phyloP scores from a whole-genome alignment of 2,329 filamentous ascomycete species.

The Cercospora sp. region DNA sequence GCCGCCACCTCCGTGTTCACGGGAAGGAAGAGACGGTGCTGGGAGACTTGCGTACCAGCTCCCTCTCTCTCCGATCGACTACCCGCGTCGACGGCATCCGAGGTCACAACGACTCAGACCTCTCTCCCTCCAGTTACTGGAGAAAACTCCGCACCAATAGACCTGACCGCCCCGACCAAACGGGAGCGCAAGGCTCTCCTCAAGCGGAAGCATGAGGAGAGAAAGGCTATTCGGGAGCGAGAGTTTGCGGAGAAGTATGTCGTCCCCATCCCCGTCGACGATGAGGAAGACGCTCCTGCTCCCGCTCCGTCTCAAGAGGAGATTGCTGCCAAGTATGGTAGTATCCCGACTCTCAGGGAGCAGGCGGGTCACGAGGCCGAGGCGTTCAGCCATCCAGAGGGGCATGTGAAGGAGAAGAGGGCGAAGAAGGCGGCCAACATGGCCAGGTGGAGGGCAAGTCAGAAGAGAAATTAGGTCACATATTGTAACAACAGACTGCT shows the following conservation, averaged over 20 bases:
- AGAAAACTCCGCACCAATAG: not conserved
- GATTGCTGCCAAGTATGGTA: constrained; percentile 1
- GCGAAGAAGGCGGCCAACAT: not conserved
- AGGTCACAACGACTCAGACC: not conserved
- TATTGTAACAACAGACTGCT: not conserved
- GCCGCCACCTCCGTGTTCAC: not conserved
- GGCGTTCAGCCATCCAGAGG: not conserved
- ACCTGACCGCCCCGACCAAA: constrained; percentile 3
- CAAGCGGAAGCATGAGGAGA: constrained; percentile 1
- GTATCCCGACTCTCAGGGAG: not conserved
- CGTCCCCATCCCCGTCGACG: not conserved
- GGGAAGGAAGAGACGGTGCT: not conserved
- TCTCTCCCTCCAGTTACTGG: not conserved
- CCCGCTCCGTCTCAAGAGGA: not conserved
- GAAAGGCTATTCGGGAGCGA: not conserved
- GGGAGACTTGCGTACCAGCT: not conserved
- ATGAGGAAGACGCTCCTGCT: not conserved
- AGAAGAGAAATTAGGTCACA: not conserved
- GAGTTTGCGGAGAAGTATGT: constrained; percentile 1
- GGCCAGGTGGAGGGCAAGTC: not conserved
- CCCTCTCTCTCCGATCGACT: not conserved
- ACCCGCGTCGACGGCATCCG: not conserved
- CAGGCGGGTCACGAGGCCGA: not conserved
- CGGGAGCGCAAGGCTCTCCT: constrained; percentile 1
- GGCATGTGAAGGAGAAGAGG: not conserved